Base-by-base conservation (phyloP, 179 eudicot genomes). In the Silene noctiflora region DNA sequence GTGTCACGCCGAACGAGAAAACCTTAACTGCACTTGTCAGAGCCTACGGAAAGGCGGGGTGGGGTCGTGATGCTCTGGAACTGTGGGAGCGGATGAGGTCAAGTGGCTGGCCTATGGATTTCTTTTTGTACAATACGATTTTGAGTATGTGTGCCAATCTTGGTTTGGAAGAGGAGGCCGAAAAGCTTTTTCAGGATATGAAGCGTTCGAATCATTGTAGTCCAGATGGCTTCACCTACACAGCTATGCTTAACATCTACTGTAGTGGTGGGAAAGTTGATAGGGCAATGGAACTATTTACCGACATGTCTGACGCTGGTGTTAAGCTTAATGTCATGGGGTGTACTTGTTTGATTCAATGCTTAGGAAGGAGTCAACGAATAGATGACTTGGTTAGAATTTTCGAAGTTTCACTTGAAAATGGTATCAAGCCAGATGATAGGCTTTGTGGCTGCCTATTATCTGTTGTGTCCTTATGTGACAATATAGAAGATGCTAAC, bases 81-180 rank as follows among this genome's bases (percentile, higher is more conserved):
- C 85, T 96, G 6, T 91, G 99, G 99, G 91, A 89, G 67, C 75
- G 88, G 27, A 96, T 96, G 97, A 91, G 83, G 83, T 81, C 86
- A 7, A 96, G 87, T 63, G 87, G 88, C 8, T 96, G 99, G 99
- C 96, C 94, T 14, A 89, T 96, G 89, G 98, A 96, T 77, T 89
- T 90, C 75, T 82, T 90, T 53, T 82, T 96, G 84, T 96, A 90
- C 77, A 96, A 96, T 77, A 87, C 99, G 3, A 84, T 96, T 86
- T 70, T 96, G 83, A 96, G 98, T 72, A 96, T 93, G 98, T 96
- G 98, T 84, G 99, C 98, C 0, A 98, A 96, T 86, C 86, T 93
- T 7, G 99, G 99, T 46, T 82, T 91, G 72, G 91, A 87, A 73
- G 98, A 91, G 62, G 98, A 91, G 75, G 98, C 92, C 0, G 98